Evolutionary conservation across 2,329 filamentous ascomycete genomes (phyloP).

Genomic region (Leptographium radiaticola): DNA sequence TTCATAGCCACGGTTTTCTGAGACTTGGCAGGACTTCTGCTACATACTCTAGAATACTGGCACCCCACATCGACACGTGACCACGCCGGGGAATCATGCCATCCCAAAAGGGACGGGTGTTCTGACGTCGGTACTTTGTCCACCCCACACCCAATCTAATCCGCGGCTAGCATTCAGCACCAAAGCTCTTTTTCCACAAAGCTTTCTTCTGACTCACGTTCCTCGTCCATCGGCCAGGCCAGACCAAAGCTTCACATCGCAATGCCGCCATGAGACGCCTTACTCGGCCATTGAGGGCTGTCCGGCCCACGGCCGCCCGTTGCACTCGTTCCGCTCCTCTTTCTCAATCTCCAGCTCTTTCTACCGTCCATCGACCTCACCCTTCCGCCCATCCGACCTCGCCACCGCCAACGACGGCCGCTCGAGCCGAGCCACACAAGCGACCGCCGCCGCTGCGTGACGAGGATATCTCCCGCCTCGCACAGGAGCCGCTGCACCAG

Average conservation of each 20-base stretch:
- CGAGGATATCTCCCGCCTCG: conserved; percentile 66
- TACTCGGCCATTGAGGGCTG: conserved; percentile 25
- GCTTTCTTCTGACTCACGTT: neutral
- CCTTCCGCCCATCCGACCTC: neutral
- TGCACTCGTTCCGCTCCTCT: neutral
- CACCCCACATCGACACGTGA: no score
- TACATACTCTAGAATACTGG: no score
- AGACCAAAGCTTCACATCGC: neutral
- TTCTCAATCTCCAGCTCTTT: neutral
- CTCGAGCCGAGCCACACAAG: neutral
- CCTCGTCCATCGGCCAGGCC: neutral
- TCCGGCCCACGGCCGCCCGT: conserved; percentile 13
- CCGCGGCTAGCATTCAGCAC: no score
- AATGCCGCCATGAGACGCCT: conserved; percentile 35
- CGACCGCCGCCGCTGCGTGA: conserved; percentile 31
- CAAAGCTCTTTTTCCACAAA: neutral
- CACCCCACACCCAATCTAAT: no score
- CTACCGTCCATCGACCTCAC: neutral
- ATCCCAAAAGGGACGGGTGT: no score
- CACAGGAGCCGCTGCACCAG: conserved; percentile 63
- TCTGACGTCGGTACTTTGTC: no score
- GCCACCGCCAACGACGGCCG: neutral
- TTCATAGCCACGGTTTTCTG: no score
- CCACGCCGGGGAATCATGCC: no score
- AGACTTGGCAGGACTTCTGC: no score